A percentile compares a stretch with the other conserved stretches of the same genome.
Conservation (phyloP, 1,284 basidiomycete species). For the Ceratobasidium theobromae region DNA sequence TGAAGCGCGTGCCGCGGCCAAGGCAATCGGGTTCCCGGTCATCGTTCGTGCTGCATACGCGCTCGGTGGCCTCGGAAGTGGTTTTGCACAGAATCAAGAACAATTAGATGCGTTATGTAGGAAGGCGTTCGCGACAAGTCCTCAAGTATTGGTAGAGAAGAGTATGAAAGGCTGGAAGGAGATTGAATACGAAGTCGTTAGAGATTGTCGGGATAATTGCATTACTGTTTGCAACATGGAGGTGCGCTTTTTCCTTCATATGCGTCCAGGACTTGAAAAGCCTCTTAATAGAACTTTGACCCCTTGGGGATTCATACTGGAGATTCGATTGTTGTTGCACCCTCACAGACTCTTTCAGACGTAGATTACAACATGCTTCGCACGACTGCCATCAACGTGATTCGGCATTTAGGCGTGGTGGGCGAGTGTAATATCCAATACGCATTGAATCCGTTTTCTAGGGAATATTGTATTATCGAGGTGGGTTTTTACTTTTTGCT, state of each 20-base stretch:
- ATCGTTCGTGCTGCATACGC: conserved; percentile 97
- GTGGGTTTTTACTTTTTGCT: conserved; percentile 43
- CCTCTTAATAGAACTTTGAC: conserved; percentile 83
- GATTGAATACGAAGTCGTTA: conserved; percentile 99
- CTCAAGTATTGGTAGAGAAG: conserved; percentile 96
- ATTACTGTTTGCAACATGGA: conserved; percentile 99
- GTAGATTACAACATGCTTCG: conserved; percentile 98
- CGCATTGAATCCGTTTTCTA: conserved; percentile 91
- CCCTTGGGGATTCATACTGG: conserved; percentile 98
- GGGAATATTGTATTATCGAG: conserved; percentile 99
- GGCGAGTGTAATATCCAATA: conserved; percentile 99
- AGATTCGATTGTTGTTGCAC: conserved; percentile 98
- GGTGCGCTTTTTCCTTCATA: conserved; percentile 53
- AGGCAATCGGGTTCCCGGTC: conserved; percentile 90
- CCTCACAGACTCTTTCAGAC: conserved; percentile 97
- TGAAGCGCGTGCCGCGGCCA: conserved; percentile 85
- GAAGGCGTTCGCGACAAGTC: conserved; percentile 95
- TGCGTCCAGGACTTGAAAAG: not conserved
- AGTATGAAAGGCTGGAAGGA: conserved; percentile 99
- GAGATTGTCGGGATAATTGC: conserved; percentile 96
- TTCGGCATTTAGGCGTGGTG: conserved; percentile 94
- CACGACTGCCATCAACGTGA: conserved; percentile 96
- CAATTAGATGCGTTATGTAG: conserved; percentile 85
- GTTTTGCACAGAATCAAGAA: conserved; percentile 88
- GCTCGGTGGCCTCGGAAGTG: conserved; percentile 93